Conservation (phyloP, 345 rosid species). For the Balakata baccata region DNA sequence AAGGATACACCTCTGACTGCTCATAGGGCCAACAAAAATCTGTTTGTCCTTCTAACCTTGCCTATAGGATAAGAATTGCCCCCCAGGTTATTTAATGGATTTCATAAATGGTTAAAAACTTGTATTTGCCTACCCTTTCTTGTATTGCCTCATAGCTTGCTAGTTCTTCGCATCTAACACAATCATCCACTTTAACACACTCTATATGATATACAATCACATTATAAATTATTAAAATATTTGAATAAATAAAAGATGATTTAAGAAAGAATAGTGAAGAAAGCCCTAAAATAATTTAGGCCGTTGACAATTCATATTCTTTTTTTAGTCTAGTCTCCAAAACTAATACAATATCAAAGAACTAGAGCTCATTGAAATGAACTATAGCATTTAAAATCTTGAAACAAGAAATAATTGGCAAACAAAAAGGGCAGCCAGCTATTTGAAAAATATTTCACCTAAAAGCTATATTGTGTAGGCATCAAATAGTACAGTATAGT, state of each 20-base stretch:
- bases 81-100: conserved; percentile 3
- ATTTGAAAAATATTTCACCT: not conserved
- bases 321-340: not conserved
- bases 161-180: conserved; percentile 34
- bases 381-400: not conserved
- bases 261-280: no score
- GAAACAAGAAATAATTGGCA: not conserved
- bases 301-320: not conserved
- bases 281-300: not conserved
- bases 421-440: no score
- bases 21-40: conserved; percentile 95
- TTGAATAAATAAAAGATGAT: not conserved
- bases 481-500: no score
- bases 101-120: not conserved
- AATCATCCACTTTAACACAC: conserved; percentile 38
- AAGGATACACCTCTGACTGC: conserved; percentile 60
- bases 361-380: not conserved
- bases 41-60: conserved; percentile 83
- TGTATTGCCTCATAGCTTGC: conserved; percentile 34
- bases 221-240: not conserved
- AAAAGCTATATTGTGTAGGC: not conserved
- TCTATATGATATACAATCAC: conserved; percentile 16
- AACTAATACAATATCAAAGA: not conserved
- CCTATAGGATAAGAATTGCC: conserved; percentile 41
- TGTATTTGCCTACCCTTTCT: conserved; percentile 24